Evolutionary conservation across 352 stramenopile species (phyloP), one percentile per base, ranked within the genome.

Genomic region (Phytophthora meadii): DNA sequence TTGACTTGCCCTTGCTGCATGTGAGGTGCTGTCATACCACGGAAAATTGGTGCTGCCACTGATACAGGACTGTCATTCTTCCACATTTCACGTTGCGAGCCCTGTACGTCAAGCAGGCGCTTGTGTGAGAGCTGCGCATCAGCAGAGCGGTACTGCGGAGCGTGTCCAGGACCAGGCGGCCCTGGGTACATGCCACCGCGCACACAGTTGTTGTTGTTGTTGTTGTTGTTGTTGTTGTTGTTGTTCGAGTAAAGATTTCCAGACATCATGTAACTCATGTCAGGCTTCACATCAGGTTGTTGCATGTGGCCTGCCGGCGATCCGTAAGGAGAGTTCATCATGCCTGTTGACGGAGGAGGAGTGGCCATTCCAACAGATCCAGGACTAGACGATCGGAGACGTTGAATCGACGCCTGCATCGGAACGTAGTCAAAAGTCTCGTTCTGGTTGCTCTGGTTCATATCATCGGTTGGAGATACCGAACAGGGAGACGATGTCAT

Each of bases 31-130:
- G 72, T 66, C 44, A 72, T 65, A 4, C 70, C 65, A 14, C 77
- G 80, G 55, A 84, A 89, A 44, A 89, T 85, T 11, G 72, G 75
- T n/a, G 80, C 75, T 50, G 76, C 77, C 22, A 89, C 80, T 7
- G 80, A 89, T 56, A 89, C 80, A 40, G 80, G 80, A 44, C 80
- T 89, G 30, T 89, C 77, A 22, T 77, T 85, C 59, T 84, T 84
- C 80, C 80, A 89, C 58, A 81, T 54, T 41, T 87, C 78, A 50
- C 78, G 78, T 55, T 84, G 78, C 11, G 68, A 72, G 19, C 76
- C 61, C 37, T 87, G 80, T 17, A 86, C 80, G 41, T 89, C 80
- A 8, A 81, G 62, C 11, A 89, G 63, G 25, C 80, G 80, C 73
- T 89, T 89, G 68, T 89, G 77, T 10, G 75, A 50, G 14, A 86